phyloP scores from a whole-genome alignment of 2,329 filamentous ascomycete species.

The Clarireedia homoeocarpa region DNA sequence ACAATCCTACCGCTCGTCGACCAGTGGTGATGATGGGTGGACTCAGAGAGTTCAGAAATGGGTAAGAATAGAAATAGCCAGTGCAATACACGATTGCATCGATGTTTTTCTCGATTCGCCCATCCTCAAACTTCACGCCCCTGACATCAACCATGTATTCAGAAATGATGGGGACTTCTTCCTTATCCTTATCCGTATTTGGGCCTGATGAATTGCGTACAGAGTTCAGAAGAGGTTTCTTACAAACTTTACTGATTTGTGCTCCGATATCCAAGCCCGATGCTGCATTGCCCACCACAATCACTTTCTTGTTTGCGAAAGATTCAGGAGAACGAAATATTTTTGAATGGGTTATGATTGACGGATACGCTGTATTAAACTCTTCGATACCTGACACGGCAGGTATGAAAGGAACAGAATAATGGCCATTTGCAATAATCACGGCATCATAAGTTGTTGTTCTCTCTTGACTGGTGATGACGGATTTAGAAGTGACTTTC shows the following conservation, averaged over 20 bases:
- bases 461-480: conserved; percentile 19
- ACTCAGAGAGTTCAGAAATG: conserved; percentile 51
- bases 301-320: conserved; percentile 63
- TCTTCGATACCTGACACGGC: conserved; percentile 48
- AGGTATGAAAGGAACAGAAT: conserved; percentile 61
- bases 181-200: conserved; percentile 29
- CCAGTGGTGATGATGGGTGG: conserved; percentile 60
- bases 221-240: conserved; percentile 55
- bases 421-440: conserved; percentile 69
- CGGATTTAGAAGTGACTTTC: conserved; percentile 34
- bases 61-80: conserved; percentile 79
- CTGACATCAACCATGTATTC: conserved; percentile 46
- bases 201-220: conserved; percentile 44
- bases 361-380: conserved; percentile 53
- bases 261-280: conserved; percentile 76
- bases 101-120: conserved; percentile 55
- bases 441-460: conserved; percentile 54
- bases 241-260: conserved; percentile 60
- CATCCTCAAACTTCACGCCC: conserved; percentile 59
- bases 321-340: conserved; percentile 60
- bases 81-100: conserved; percentile 83
- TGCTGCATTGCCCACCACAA: conserved; percentile 78
- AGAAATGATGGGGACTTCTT: conserved; percentile 51
- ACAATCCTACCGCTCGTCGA: conserved; percentile 61
- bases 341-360: conserved; percentile 66